Evolutionary conservation across 1,139 yeast genomes (phyloP).

Genomic region (Suhomyces kunorum): DNA sequence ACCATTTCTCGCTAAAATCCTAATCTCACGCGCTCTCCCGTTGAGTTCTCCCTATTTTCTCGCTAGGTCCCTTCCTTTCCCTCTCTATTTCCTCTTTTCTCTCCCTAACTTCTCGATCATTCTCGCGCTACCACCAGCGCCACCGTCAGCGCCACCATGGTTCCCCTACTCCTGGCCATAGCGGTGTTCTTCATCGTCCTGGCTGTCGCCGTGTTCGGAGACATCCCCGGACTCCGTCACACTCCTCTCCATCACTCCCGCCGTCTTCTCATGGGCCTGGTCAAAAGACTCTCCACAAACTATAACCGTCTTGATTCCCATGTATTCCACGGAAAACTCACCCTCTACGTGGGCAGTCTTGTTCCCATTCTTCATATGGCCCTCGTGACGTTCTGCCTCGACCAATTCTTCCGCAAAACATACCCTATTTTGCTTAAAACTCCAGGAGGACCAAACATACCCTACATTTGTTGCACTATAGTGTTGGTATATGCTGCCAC

Average conservation of each 20-base stretch:
- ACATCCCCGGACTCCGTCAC: constrained; percentile 49
- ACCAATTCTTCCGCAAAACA: constrained; percentile 46
- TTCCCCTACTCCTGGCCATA: constrained; percentile 1
- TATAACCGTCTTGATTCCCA: constrained; percentile 14
- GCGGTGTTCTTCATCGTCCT: constrained; percentile 4
- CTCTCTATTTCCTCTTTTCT: too few relatives aligned
- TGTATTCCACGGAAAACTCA: constrained; percentile 21
- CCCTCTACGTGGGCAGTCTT: constrained; percentile 33
- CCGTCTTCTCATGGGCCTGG: constrained; percentile 10
- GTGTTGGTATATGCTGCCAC: constrained; percentile 38
- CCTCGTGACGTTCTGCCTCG: constrained; percentile 48
- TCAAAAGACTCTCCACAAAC: constrained; percentile 1
- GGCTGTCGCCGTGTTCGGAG: constrained; percentile 48
- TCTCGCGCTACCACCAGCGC: too few relatives aligned
- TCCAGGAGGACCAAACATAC: constrained; percentile 11
- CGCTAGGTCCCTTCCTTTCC: too few relatives aligned
- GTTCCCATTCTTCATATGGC: constrained; percentile 53
- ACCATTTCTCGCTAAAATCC: too few relatives aligned
- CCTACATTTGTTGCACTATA: constrained; percentile 34
- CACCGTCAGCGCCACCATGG: not conserved
- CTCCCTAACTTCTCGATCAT: too few relatives aligned
- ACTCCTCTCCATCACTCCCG: constrained; percentile 32
- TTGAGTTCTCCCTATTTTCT: too few relatives aligned
- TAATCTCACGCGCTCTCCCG: too few relatives aligned
- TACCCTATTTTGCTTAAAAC: constrained; percentile 27